phyloP scores from a whole-genome alignment of 768 basidiomycete species.

The Cubamyces lactineus region DNA sequence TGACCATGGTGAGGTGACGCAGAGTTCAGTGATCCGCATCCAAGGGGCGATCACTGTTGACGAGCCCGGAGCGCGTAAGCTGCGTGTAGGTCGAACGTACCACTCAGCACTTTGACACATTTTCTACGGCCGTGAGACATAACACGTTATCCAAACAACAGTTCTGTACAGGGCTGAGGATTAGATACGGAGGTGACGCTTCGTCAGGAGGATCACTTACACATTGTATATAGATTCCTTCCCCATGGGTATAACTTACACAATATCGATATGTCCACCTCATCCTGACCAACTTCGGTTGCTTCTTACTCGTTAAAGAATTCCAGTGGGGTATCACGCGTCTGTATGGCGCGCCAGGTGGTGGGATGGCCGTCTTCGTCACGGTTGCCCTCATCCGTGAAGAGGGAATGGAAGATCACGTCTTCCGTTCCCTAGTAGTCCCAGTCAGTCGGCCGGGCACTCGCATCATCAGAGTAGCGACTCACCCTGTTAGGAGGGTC shows the following conservation, averaged over 20 bases:
- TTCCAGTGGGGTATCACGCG: conserved; percentile 56
- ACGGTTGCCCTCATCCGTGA: conserved; percentile 43
- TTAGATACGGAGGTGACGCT: background rate
- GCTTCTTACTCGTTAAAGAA: conserved; percentile 65
- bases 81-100: too few relatives aligned
- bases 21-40: too few relatives aligned
- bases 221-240: background rate
- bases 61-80: too few relatives aligned
- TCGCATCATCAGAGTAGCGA: conserved; percentile 2
- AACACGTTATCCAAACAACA: too few relatives aligned
- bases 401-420: conserved; percentile 72
- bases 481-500: conserved; percentile 73
- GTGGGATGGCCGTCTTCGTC: conserved; percentile 45
- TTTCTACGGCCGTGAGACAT: too few relatives aligned
- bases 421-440: conserved; percentile 61
- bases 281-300: background rate
- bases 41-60: too few relatives aligned
- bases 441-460: background rate
- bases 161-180: too few relatives aligned
- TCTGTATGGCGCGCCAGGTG: conserved; percentile 69
- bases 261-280: background rate
- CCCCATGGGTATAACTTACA: conserved; percentile 1
- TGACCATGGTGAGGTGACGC: too few relatives aligned
- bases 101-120: too few relatives aligned
- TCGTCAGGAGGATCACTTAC: background rate